Evolutionary conservation across 2,329 filamentous ascomycete species (phyloP).

Genomic region (Pseudogymnoascus sp.): DNA sequence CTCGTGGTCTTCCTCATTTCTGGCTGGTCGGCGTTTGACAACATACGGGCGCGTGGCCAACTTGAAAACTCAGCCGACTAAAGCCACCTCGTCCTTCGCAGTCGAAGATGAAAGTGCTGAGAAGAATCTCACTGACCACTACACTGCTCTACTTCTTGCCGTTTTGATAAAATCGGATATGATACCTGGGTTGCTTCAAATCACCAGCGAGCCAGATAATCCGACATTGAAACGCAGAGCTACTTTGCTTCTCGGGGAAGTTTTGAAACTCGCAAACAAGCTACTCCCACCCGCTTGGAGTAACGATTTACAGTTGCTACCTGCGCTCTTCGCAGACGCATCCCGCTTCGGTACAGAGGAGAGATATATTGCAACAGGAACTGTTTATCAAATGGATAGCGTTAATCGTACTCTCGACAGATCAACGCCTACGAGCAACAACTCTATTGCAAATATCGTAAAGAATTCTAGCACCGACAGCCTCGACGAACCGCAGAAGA

Average conservation of each 20-base stretch:
- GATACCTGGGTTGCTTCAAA: slow-evolving; percentile 53
- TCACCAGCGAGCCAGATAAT: slow-evolving; percentile 63
- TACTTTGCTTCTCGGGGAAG: slow-evolving; percentile 83
- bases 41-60: slow-evolving; percentile 94
- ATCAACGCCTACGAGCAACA: slow-evolving; percentile 48
- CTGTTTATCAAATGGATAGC: slow-evolving; percentile 96
- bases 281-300: slow-evolving; percentile 79
- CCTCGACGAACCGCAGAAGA: slow-evolving; percentile 50
- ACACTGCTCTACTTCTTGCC: slow-evolving; percentile 80
- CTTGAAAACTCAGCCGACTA: slow-evolving; percentile 56
- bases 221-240: slow-evolving; percentile 76
- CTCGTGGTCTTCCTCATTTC: slow-evolving; percentile 90
- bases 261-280: slow-evolving; percentile 81
- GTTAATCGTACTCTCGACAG: slow-evolving; percentile 89
- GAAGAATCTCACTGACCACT: slow-evolving; percentile 88
- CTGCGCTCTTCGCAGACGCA: slow-evolving; percentile 74
- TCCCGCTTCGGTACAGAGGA: slow-evolving; percentile 64
- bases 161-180: slow-evolving; percentile 79
- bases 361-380: slow-evolving; percentile 76
- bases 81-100: slow-evolving; percentile 45
- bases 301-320: slow-evolving; percentile 77
- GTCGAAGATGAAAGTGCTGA: slow-evolving; percentile 60
- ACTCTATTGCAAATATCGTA: slow-evolving; percentile 18
- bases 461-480: slow-evolving; percentile 40
- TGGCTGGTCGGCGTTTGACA: slow-evolving; percentile 85